These are phyloP conservation scores for Samsoniella hepiali DNA, from an alignment of 2,329 filamentous ascomycete species.

Conservation along the genomic window DNA sequence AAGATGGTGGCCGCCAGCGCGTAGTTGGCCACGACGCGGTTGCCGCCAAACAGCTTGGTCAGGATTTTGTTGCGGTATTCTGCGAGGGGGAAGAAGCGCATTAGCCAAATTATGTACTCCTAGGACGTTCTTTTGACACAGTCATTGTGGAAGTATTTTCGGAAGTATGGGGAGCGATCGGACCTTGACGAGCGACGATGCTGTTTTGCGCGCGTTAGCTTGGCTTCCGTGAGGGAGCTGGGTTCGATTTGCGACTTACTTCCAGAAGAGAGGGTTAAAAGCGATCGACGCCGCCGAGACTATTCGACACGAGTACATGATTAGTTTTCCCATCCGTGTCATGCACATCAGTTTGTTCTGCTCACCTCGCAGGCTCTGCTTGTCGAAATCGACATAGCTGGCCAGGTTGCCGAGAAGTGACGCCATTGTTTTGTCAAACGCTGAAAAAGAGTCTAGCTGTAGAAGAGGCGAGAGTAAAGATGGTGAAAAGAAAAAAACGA, in stretches of 20 bases:
- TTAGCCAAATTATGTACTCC: too few relatives aligned
- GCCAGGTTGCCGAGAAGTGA: slow-evolving; percentile 44
- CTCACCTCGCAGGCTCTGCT: slow-evolving; percentile 65
- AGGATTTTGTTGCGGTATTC: slow-evolving; percentile 91
- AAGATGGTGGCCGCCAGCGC: slow-evolving; percentile 86
- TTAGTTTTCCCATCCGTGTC: slow-evolving; percentile 19
- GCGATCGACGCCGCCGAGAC: slow-evolving; percentile 78
- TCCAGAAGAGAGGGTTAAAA: slow-evolving; percentile 99
- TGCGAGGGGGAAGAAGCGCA: slow-evolving; percentile 34
- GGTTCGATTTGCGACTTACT: slow-evolving; percentile 58
- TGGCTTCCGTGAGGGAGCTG: slow-evolving; percentile 28
- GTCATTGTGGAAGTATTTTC: background rate
- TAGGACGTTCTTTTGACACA: background rate
- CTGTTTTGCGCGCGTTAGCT: slow-evolving; percentile 43
- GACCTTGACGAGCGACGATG: slow-evolving; percentile 80
- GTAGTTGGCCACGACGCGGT: slow-evolving; percentile 80
- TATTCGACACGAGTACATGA: slow-evolving; percentile 36
- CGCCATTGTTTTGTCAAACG: slow-evolving; percentile 35
- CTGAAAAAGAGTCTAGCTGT: background rate
- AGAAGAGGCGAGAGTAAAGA: background rate
- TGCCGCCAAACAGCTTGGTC: slow-evolving; percentile 80
- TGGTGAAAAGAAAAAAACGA: too few relatives aligned
- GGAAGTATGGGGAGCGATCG: slow-evolving; percentile 20
- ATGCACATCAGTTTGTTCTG: background rate
- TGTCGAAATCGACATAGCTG: slow-evolving; percentile 65